Conservation (phyloP, 495 filamentous ascomycete genomes). For the Pyrenula massariospora region DNA sequence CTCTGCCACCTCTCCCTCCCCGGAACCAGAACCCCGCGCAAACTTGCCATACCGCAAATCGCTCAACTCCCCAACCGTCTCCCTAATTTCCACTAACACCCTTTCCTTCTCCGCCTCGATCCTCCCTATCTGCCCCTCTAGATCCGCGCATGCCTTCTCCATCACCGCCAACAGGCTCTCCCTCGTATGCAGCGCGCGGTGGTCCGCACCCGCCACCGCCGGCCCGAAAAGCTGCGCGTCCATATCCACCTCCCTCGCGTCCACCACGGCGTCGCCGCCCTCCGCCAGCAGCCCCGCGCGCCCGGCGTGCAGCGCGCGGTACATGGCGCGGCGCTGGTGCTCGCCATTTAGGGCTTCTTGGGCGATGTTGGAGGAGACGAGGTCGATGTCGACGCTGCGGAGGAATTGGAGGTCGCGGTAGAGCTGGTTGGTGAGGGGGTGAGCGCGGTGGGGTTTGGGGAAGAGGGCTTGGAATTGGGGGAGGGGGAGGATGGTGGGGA, state of each 20-base stretch:
- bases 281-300: constrained; percentile 34
- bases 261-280: constrained; percentile 38
- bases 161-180: constrained; percentile 55
- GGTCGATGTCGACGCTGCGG: constrained; percentile 55
- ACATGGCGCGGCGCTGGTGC: constrained; percentile 46
- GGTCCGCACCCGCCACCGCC: constrained; percentile 21
- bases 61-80: constrained; percentile 59
- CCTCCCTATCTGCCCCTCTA: constrained; percentile 53
- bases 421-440: constrained; percentile 60
- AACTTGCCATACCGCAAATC: constrained; percentile 75
- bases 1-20: constrained; percentile 51
- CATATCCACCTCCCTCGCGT: constrained; percentile 59
- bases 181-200: constrained; percentile 43
- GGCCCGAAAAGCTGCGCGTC: constrained; percentile 63
- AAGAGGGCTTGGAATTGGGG: constrained; percentile 68
- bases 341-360: constrained; percentile 52
- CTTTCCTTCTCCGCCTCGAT: constrained; percentile 52
- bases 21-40: constrained; percentile 41
- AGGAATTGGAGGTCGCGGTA: constrained; percentile 70
- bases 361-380: constrained; percentile 55
- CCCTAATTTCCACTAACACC: constrained; percentile 47
- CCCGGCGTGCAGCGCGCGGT: constrained; percentile 17
- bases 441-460: constrained; percentile 52
- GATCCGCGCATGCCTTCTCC: constrained; percentile 48
- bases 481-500: constrained; percentile 61